phyloP scores from a whole-genome alignment of 2,329 filamentous ascomycete genomes.

The Amauroascus niger region DNA sequence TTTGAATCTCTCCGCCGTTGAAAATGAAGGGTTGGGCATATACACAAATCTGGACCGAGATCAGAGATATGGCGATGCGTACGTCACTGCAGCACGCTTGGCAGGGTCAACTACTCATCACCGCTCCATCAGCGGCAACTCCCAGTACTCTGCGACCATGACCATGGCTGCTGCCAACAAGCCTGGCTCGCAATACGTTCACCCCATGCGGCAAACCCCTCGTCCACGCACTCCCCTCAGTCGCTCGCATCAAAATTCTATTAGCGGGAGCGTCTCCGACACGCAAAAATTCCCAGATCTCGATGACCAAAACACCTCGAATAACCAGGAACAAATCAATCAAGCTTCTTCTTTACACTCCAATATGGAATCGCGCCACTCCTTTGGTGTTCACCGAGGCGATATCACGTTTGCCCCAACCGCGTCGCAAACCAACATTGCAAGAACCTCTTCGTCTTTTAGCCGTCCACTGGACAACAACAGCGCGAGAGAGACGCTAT shows the following conservation, averaged over 20 bases:
- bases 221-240: slow-evolving; percentile 45
- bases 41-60: slow-evolving; percentile 31
- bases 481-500: slow-evolving; percentile 42
- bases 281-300: slow-evolving; percentile 31
- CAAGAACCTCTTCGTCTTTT: slow-evolving; percentile 37
- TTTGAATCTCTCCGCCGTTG: slow-evolving; percentile 45
- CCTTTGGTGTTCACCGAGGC: slow-evolving; percentile 32
- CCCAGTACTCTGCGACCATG: slow-evolving; percentile 42
- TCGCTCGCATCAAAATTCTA: slow-evolving; percentile 42
- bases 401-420: slow-evolving; percentile 32
- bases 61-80: slow-evolving; percentile 22
- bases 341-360: slow-evolving; percentile 31
- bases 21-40: slow-evolving; percentile 51
- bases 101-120: slow-evolving; percentile 34
- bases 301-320: slow-evolving; percentile 8
- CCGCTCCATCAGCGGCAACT: slow-evolving; percentile 47
- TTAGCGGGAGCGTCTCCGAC: slow-evolving; percentile 37
- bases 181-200: slow-evolving; percentile 44
- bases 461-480: slow-evolving; percentile 44
- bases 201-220: slow-evolving; percentile 48
- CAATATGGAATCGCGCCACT: slow-evolving; percentile 25
- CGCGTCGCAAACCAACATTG: slow-evolving; percentile 43
- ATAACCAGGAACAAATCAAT: slow-evolving; percentile 17
- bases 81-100: slow-evolving; percentile 27
- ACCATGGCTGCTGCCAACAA: slow-evolving; percentile 38